Evolutionary conservation across 306 rosid genomes (phyloP), one percentile per base, ranked within the genome.

Genomic region (Vigna hirtella): DNA sequence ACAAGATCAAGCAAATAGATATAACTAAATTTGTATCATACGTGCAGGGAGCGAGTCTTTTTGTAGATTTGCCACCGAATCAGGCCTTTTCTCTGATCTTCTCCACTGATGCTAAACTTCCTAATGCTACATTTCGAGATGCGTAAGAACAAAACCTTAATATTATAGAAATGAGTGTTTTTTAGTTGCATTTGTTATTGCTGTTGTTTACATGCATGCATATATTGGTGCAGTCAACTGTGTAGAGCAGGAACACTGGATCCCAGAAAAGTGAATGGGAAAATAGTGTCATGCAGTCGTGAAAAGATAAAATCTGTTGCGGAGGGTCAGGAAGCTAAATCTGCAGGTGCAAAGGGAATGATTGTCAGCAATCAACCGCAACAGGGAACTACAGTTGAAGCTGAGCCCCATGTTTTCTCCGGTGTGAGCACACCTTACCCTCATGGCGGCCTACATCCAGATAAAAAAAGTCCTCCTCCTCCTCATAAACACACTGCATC

Each of bases 1-100:
- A 2, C 28, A 26, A 26, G 3, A 26, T 26, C 3, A 26, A 26
- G 28, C 28, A 26, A 26, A 26, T 26, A 26, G 0, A 26, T 26
- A 15, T 0, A 4, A 9, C 0, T 0, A 14, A 10, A 6, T 6
- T 30, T 62, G 13, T 14, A 28, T 59, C 16, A 15, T n/a, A 45
- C 62, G 1, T 16, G 18, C 30, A 91, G 97, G 97, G 91, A 32
- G 48, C 76, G 55, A 88, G 93, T 80, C 90, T 91, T 66, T 81
- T 83, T 3, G 63, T 52, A 18, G 38, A 13, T 10, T 71, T 86
- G 61, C 82, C 87, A 9, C 34, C 83, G 1, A 24, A 18, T 26
- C 83, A 69, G 68, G 85, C 86, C 62, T 81, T 80, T 73, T 86
- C 90, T 2, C 47, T 87, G 66, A 84, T 89, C 59, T 72, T 67